Evolutionary conservation across 768 basidiomycete genomes (phyloP), one percentile per base, ranked within the genome.

Genomic region (Calocybe gangraenosa): DNA sequence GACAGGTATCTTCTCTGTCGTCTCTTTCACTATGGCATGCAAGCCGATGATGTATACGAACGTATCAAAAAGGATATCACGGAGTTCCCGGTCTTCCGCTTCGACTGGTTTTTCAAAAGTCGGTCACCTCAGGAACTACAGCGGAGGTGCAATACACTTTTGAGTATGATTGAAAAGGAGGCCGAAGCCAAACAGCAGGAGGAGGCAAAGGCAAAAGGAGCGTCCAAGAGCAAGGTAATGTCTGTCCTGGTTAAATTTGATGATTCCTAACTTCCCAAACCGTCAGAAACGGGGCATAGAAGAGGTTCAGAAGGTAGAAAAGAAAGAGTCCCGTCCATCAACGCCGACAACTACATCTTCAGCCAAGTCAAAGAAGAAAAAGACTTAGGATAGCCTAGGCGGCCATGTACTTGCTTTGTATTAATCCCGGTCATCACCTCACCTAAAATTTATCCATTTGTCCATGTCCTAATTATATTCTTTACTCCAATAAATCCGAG

Each of bases 21-120:
- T 19, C 66, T 98, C 51, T 81, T 82, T 61, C 81, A 95, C 65
- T 94, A 97, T 53, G 92, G 93, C 18, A 83, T 97, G 75, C 82
- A 84, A 44, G 68, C 76, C 13, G 90, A 90, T 40, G 92, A 96
- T 56, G 87, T 92, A 19, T 96, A 93, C 58, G 95, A 99, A 58
- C 69, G 84, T 42, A 96, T 98, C 67, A 96, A 95, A 78, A 82
- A 85, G 64, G 95, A 98, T 64, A 92, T 98, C 52, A 85, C 82
- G 13, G 94, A 98, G 66, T 97, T 93, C 66, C 94, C 95, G 1
- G 87, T 94, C 11, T 99, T 97, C 70, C 75, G 94, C 17, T 98
- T 98, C 57, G 93, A 97, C 59, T 97, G 93, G 95, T 97, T 96
- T 71, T 87, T 93, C 75, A 94, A 95, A 73, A 92, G 90, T 52